Evolutionary conservation across 2,329 filamentous ascomycete species (phyloP).

Genomic region (Aurifilum marmelostoma): DNA sequence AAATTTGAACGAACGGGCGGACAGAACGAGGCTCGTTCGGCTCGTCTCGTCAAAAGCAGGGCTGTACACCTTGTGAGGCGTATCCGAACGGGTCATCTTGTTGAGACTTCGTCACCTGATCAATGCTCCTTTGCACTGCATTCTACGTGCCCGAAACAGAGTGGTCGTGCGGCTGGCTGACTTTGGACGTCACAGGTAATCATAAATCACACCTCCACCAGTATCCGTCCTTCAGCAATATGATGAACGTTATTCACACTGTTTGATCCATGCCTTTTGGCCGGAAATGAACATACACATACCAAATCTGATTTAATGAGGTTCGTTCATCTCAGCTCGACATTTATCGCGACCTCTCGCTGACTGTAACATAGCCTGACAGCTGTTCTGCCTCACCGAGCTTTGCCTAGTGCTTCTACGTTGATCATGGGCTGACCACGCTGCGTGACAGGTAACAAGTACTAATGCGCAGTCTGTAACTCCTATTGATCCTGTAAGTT

Average conservation of each 20-base stretch:
- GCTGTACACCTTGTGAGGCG: constrained; percentile 65
- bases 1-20: constrained; percentile 72
- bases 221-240: constrained; percentile 34
- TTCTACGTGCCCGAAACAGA: constrained; percentile 29
- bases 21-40: constrained; percentile 60
- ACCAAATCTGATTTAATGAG: constrained; percentile 58
- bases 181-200: constrained; percentile 32
- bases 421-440: constrained; percentile 19
- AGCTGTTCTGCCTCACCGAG: constrained; percentile 25
- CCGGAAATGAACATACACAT: constrained; percentile 57
- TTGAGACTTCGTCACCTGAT: constrained; percentile 70
- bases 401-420: constrained; percentile 6
- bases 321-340: constrained; percentile 35
- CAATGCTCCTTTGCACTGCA: constrained; percentile 36
- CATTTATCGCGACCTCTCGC: background rate
- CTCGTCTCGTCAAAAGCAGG: constrained; percentile 56
- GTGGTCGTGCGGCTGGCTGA: constrained; percentile 21
- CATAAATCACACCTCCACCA: constrained; percentile 14
- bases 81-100: constrained; percentile 56
- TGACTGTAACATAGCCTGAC: constrained; percentile 27
- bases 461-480: background rate
- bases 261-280: constrained; percentile 54
- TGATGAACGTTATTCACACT: constrained; percentile 66
- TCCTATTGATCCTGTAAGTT: constrained; percentile 16
- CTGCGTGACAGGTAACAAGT: constrained; percentile 22